Evolutionary conservation across 2,329 filamentous ascomycete genomes (phyloP), one percentile per base, ranked within the genome.

Genomic region (Mycosphaerelloides madeirae): DNA sequence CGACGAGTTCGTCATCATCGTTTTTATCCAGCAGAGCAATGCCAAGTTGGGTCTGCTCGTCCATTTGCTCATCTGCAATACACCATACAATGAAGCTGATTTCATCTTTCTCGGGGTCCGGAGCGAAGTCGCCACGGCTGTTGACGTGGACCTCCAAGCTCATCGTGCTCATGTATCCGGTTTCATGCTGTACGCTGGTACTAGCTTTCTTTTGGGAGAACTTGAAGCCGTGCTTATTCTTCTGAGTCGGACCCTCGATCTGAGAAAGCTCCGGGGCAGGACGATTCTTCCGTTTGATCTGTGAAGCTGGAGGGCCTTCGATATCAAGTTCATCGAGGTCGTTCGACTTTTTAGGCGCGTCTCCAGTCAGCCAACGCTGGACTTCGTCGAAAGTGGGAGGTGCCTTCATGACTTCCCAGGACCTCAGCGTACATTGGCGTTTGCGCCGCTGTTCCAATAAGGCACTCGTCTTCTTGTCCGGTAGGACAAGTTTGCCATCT

Each of bases 151-250:
- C 70, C 63, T 98, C 93, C 6, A 98, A 68, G 54, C 89, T 94
- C 87, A 98, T 90, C 14, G 85, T 88, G 55, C 87, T 95, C 93
- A 98, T 97, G 64, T 95, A 95, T 56, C 93, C 86, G 2, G 81
- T 82, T 64, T 94, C 87, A 54, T 91, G 86, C 58, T 87, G 80
- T 14, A 94, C 81, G 54, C 82, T 88, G 0, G 83, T 85, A 1
- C 83, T 83, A 54, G 81, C 80, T 49, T 78, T 76, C 60, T 83
- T 86, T 55, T 90, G 88, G 0, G 85, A 88, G 63, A 86, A 95
- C 62, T 90, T 93, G 71, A 90, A 91, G 0, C 85, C 87, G 61
- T 91, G 76, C 49, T 80, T 83, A 57, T 87, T 86, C 61, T 78
- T 85, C 41, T 91, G 90, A 0, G 91, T 96, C 0, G 89, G 82